These are phyloP conservation scores for Xanthoconium stramineum DNA, from an alignment of 768 basidiomycete genomes.

Conservation along the genomic window DNA sequence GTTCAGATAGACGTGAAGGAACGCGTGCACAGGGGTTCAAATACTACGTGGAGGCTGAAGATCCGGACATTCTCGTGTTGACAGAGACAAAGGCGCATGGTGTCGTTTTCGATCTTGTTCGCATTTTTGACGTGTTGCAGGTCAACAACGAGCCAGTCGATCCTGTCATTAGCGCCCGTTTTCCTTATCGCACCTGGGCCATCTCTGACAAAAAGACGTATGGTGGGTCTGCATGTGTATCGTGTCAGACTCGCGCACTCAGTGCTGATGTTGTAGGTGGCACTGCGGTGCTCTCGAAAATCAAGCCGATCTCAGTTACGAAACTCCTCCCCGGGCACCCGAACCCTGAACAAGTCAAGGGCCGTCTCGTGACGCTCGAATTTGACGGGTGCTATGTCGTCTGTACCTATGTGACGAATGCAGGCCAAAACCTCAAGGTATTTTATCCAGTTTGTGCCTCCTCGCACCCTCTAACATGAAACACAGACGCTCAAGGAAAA, in stretches of 20 bases:
- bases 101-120: neutral
- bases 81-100: conserved; percentile 76
- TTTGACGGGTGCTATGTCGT: conserved; percentile 67
- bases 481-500: conserved; percentile 70
- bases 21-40: conserved; percentile 62
- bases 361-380: conserved; percentile 80
- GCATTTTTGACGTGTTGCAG: conserved; percentile 34
- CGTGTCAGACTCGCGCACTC: neutral
- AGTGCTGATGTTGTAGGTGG: conserved; percentile 52
- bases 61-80: conserved; percentile 79
- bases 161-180: conserved; percentile 52
- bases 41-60: conserved; percentile 78
- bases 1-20: neutral
- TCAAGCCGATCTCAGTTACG: conserved; percentile 62
- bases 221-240: conserved; percentile 39
- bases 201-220: conserved; percentile 79
- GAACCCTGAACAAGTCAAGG: conserved; percentile 59
- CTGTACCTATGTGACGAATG: conserved; percentile 84
- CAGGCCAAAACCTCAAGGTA: conserved; percentile 74
- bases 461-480: neutral
- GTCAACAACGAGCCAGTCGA: conserved; percentile 69
- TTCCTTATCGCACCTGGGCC: conserved; percentile 74
- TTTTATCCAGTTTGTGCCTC: neutral
- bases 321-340: conserved; percentile 76
- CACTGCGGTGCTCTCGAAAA: conserved; percentile 76